Evolutionary conservation across 2,329 filamentous ascomycete species (phyloP).

Genomic region (Grosmannia serpens): DNA sequence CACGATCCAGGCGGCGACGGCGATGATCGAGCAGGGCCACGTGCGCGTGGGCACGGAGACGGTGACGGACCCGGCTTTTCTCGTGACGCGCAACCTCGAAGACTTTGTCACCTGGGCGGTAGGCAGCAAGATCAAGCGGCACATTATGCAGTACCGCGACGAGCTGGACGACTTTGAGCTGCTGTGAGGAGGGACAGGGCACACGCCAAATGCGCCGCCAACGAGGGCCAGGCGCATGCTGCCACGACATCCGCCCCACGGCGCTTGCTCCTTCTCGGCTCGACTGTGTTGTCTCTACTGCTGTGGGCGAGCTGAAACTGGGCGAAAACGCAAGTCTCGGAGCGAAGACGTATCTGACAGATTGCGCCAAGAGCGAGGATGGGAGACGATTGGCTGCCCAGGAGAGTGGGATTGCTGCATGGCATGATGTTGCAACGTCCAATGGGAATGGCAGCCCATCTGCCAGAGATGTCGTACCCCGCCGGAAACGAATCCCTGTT

Average conservation of each 20-base stretch:
- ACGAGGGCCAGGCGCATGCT: background rate
- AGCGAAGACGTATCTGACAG: too few relatives aligned
- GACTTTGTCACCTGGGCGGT: slow-evolving; percentile 96
- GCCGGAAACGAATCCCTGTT: background rate
- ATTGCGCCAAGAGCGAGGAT: background rate
- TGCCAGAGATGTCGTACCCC: too few relatives aligned
- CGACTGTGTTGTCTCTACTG: too few relatives aligned
- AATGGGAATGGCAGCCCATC: background rate
- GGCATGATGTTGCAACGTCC: background rate
- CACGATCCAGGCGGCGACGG: slow-evolving; percentile 71
- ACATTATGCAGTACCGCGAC: slow-evolving; percentile 89
- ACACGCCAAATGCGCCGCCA: background rate
- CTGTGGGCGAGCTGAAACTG: too few relatives aligned
- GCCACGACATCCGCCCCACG: background rate
- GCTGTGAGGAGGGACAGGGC: slow-evolving; percentile 36
- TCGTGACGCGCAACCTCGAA: slow-evolving; percentile 83
- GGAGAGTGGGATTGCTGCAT: background rate
- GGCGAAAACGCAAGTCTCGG: background rate
- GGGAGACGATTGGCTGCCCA: background rate
- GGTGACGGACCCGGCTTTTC: slow-evolving; percentile 77
- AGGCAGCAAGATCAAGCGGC: slow-evolving; percentile 92
- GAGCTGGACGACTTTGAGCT: slow-evolving; percentile 94
- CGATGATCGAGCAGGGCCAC: slow-evolving; percentile 89
- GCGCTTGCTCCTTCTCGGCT: background rate
- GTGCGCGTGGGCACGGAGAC: slow-evolving; percentile 85